phyloP scores from a whole-genome alignment of 2,329 filamentous ascomycete species.

The Trichoderma pleuroti region DNA sequence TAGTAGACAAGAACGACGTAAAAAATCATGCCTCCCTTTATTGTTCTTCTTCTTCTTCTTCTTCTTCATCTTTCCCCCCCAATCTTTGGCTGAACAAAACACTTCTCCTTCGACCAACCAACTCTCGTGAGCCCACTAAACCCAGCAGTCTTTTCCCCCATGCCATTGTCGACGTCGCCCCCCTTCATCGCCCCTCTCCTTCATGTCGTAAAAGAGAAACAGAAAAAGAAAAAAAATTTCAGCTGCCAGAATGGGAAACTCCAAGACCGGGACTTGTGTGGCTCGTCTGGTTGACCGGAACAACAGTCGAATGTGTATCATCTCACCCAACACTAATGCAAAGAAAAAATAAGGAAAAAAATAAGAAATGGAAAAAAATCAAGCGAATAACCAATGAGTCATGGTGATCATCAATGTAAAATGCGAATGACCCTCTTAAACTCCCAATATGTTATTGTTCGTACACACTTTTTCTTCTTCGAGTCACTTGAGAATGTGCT shows the following conservation, averaged over 20 bases:
- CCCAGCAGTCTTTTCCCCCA: background rate
- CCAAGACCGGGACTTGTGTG: background rate
- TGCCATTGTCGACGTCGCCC: background rate
- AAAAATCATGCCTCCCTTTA: background rate
- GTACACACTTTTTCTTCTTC: slow-evolving; percentile 7
- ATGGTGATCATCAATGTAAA: slow-evolving; percentile 20
- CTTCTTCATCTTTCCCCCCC: background rate
- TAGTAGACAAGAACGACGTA: slow-evolving; percentile 7
- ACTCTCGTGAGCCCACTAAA: background rate
- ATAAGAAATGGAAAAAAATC: slow-evolving; percentile 4
- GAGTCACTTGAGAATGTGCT: background rate
- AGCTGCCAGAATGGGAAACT: background rate
- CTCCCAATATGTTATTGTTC: slow-evolving; percentile 19
- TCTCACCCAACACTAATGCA: slow-evolving; percentile 1
- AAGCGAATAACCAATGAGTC: slow-evolving; percentile 22
- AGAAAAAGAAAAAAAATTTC: background rate
- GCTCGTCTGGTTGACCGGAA: background rate
- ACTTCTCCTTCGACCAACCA: slow-evolving; percentile 5
- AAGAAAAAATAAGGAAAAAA: background rate
- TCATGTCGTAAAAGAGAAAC: background rate
- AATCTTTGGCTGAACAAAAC: background rate
- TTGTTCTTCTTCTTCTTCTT: background rate
- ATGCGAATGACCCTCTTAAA: slow-evolving; percentile 20
- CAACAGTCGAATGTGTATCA: background rate
- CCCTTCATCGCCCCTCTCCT: background rate